These are phyloP conservation scores for Phytophthora cajani DNA, from an alignment of 352 stramenopile genomes.

Conservation along the genomic window DNA sequence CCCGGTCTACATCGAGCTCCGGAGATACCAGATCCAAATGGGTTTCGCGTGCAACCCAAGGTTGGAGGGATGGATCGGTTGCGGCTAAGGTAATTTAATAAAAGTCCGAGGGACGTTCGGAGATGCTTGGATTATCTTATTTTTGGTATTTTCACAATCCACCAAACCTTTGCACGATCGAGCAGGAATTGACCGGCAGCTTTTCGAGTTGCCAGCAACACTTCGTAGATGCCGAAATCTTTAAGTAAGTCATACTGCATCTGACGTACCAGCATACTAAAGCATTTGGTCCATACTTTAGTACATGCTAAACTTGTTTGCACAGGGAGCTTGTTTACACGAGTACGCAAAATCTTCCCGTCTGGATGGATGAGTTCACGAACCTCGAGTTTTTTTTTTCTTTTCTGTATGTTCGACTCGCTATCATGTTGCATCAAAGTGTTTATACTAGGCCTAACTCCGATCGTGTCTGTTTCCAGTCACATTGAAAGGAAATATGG, in stretches of 20 bases:
- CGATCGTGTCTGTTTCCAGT: neutral
- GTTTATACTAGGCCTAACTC: no score
- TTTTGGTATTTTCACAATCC: no score
- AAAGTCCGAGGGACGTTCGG: no score
- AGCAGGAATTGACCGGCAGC: conserved; percentile 1
- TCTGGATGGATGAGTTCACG: conserved; percentile 14
- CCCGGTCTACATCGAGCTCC: neutral
- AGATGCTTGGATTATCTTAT: no score
- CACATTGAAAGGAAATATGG: conserved; percentile 16
- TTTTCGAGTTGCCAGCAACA: conserved; percentile 8
- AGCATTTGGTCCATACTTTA: no score
- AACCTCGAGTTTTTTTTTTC: conserved; percentile 8
- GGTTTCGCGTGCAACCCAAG: neutral
- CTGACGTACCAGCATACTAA: no score
- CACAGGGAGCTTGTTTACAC: conserved; percentile 16
- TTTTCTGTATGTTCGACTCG: conserved; percentile 20
- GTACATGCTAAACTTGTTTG: no score
- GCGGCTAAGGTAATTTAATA: neutral
- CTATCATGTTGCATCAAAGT: no score
- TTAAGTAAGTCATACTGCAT: neutral
- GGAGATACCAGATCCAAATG: conserved; percentile 2
- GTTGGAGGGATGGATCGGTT: neutral
- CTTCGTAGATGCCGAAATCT: conserved; percentile 7
- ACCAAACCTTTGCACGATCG: no score
- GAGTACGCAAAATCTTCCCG: conserved; percentile 13